Percentiles rank a stretch among this genome's conserved stretches.
Conservation (phyloP, 2,329 filamentous ascomycete species). For the Botrytis cinerea region DNA sequence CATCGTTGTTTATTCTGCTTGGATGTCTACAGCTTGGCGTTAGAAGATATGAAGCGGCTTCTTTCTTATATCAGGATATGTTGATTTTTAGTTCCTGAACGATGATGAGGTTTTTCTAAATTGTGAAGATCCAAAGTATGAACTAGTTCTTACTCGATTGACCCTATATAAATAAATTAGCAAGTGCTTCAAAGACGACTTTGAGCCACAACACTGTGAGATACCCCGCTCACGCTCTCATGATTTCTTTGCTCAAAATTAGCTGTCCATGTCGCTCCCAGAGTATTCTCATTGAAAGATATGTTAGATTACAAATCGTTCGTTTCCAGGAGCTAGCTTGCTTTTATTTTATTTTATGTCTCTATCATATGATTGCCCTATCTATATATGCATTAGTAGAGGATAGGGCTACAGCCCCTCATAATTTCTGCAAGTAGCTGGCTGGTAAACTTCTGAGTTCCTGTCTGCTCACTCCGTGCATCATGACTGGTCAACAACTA, state of each 20-base stretch:
- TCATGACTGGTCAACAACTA: background rate
- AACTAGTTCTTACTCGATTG: background rate
- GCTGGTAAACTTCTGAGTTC: background rate
- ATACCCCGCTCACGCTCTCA: too few relatives aligned
- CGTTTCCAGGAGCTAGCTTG: background rate
- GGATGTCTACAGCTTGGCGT: slow-evolving; percentile 11
- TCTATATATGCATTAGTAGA: background rate
- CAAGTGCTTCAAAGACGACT: slow-evolving; percentile 2
- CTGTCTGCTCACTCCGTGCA: background rate
- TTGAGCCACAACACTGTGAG: background rate
- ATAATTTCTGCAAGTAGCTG: background rate
- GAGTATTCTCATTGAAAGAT: background rate
- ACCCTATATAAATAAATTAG: background rate
- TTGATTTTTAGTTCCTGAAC: background rate
- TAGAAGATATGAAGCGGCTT: background rate
- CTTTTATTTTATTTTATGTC: background rate
- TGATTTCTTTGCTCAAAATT: background rate
- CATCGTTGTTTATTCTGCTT: background rate
- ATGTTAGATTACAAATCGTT: background rate
- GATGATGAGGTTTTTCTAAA: background rate
- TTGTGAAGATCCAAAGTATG: background rate
- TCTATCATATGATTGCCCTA: background rate
- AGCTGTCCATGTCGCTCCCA: background rate
- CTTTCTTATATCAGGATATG: slow-evolving; percentile 1
- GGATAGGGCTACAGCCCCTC: background rate